Evolutionary conservation across 306 rosid species (phyloP).

Genomic region (Citrullus colocynthis): DNA sequence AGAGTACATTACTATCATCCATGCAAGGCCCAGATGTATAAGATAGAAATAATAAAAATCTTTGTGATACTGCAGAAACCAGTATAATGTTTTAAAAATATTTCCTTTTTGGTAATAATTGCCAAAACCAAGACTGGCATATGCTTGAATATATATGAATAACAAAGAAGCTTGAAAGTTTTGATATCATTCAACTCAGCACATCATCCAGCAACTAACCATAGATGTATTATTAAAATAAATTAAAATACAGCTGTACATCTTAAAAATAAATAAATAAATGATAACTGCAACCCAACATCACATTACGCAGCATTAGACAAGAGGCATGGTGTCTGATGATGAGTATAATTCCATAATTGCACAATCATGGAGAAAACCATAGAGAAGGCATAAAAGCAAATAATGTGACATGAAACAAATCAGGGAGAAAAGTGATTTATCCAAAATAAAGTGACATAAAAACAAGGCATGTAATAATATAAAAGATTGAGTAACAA

Average conservation of each 20-base stretch:
- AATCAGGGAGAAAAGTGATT: background rate
- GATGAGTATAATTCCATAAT: background rate
- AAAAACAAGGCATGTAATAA: background rate
- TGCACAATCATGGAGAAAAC: background rate
- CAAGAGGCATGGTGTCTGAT: background rate
- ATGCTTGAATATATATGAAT: background rate
- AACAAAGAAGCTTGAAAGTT: background rate
- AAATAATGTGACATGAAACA: background rate
- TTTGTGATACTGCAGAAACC: background rate
- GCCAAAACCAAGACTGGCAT: background rate
- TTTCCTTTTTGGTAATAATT: background rate
- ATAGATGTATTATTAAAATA: background rate
- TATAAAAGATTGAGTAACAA: conserved; percentile 21
- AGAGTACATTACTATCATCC: background rate
- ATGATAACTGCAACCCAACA: background rate
- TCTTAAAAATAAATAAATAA: too few species aligned
- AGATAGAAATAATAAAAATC: background rate
- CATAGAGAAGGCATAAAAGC: background rate
- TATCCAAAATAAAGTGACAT: background rate
- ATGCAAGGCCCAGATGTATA: background rate
- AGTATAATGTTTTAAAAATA: background rate
- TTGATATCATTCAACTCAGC: background rate
- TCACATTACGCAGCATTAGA: background rate
- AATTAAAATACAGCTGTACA: background rate
- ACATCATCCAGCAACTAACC: background rate